Base-by-base conservation (phyloP, 768 basidiomycete genomes). In the Collybiopsis confluens region DNA sequence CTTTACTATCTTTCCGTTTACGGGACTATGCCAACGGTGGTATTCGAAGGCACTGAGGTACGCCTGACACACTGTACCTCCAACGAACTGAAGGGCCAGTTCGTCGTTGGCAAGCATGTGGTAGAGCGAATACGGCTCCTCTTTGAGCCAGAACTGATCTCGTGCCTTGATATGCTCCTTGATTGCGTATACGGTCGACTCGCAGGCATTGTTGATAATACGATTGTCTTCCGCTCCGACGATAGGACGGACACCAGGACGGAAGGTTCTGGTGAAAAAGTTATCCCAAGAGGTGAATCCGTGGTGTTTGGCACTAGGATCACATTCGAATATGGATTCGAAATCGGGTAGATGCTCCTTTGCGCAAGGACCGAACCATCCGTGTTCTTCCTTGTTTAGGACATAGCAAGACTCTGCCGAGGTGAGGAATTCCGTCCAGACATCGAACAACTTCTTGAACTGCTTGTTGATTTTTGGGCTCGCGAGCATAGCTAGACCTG, bases 11-110 rank as follows among this genome's bases (percentile, higher is more conserved):
- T 41, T 65, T 2, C 80, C 80, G 37, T 71, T 68, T 10, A 86
- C 73, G 52, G 85, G 85, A 46, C 72, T 67, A 63, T 81, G 80
- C 83, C 83, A 85, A 57, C 83, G 78, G 59, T 86, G 85, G 59
- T 84, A 86, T 27, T 74, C 72, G 24, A 73, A 59, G 2, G 80
- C 72, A 49, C 70, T 71, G 55, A 87, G 74, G 66, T 84, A 83
- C 0, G 76, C 82, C 59, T 86, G 84, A 64, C 75, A 76, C 33
- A 80, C 63, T 0, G 75, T 76, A 13, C 77, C 83, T 9, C 77
- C 80, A 4, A 73, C 68, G 57, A 83, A 80, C 18, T 71, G 62
- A 1, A 70, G 54, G 0, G 74, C 65, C 52, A 65, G 61, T 0
- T 69, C 59, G 55, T 81, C 73, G 36, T 70, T 62, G 43, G 72